Evolutionary conservation across 2,329 filamentous ascomycete genomes (phyloP).

Genomic region (Magnaporthales sp.): DNA sequence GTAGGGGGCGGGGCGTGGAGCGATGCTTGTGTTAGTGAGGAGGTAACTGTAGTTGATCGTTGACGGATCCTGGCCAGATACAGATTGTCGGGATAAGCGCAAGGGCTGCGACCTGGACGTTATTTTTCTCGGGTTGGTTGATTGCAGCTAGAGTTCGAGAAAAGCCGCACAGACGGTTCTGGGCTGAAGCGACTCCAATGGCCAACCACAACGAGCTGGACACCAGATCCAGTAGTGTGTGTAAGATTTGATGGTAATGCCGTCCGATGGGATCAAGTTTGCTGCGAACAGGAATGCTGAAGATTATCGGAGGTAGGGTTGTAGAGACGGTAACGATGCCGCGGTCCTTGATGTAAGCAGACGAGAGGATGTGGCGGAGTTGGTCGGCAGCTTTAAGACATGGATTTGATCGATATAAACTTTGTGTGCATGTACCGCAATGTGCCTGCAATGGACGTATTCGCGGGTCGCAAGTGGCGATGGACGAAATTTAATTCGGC

Average conservation of each 20-base stretch:
- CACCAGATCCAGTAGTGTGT: not conserved
- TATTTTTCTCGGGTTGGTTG: not conserved
- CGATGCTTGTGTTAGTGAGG: not conserved
- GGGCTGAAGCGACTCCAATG: not conserved
- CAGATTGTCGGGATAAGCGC: not conserved
- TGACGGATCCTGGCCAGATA: not conserved
- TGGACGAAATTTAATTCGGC: not conserved
- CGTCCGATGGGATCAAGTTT: not conserved
- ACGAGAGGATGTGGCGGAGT: not conserved
- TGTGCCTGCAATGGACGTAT: not conserved
- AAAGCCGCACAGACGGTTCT: not conserved
- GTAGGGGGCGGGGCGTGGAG: too few relatives aligned
- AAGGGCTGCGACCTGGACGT: not conserved
- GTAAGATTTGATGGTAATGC: not conserved
- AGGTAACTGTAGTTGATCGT: not conserved
- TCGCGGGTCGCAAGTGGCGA: not conserved
- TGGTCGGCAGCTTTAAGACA: not conserved
- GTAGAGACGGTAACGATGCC: not conserved
- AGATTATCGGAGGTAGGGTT: not conserved
- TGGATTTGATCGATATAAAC: not conserved
- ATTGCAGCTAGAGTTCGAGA: not conserved
- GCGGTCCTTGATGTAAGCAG: not conserved
- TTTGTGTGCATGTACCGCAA: not conserved
- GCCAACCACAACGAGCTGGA: not conserved
- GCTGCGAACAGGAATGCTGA: not conserved